Conservation (phyloP, 2,329 filamentous ascomycete genomes). For the Diaporthe velutina region DNA sequence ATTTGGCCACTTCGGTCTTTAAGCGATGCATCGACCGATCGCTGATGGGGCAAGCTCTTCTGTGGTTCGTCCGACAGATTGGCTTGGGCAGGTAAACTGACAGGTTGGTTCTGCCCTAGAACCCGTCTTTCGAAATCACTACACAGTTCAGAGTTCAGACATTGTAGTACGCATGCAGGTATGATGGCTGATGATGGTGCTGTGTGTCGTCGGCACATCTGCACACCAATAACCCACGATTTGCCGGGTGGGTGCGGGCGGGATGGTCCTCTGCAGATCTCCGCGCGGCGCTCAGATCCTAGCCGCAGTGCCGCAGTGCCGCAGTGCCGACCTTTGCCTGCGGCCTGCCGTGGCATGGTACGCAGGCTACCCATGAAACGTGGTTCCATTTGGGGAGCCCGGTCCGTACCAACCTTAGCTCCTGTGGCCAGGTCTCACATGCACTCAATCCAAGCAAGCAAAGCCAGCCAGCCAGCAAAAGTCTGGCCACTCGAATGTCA, state of each 20-base stretch:
- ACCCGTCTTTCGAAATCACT: too few species aligned
- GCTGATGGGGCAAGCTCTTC: not conserved
- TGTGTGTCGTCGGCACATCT: not conserved
- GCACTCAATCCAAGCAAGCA: not conserved
- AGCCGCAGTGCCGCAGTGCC: not conserved
- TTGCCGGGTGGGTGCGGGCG: constrained; percentile 7
- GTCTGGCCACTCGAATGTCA: not conserved
- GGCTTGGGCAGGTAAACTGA: too few species aligned
- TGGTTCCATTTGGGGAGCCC: constrained; percentile 3
- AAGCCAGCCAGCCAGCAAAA: not conserved
- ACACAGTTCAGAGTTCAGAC: too few species aligned
- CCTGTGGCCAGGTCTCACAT: not conserved
- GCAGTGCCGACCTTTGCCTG: not conserved
- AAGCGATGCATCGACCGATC: not conserved
- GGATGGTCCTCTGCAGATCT: constrained; percentile 15
- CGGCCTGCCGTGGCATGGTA: not conserved
- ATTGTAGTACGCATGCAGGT: not conserved
- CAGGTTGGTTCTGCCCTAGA: too few species aligned
- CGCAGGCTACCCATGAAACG: constrained; percentile 8
- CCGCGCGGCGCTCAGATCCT: constrained; percentile 5
- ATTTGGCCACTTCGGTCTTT: not conserved
- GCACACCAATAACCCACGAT: not conserved
- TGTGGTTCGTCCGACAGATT: not conserved
- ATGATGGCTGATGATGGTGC: not conserved
- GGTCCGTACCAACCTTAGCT: not conserved